These are phyloP conservation scores for Ramaria sp. DNA, from an alignment of 768 basidiomycete species.

Conservation along the genomic window DNA sequence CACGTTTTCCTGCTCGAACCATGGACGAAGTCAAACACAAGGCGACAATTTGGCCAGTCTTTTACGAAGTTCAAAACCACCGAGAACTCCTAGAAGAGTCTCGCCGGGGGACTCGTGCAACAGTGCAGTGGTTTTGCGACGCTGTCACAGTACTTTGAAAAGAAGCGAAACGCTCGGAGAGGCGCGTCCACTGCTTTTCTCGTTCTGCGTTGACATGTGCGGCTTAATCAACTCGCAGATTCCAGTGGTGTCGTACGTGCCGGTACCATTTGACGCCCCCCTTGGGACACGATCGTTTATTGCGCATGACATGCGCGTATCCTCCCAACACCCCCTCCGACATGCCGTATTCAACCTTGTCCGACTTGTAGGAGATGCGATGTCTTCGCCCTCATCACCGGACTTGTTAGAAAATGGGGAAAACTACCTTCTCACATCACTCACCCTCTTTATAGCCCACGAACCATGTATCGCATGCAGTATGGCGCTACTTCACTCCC, in stretches of 20 bases:
- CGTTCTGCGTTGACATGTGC: no score
- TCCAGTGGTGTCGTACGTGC: conserved; percentile 66
- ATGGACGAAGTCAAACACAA: conserved; percentile 49
- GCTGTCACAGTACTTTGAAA: conserved; percentile 48
- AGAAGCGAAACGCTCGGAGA: conserved; percentile 57
- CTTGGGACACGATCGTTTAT: conserved; percentile 28
- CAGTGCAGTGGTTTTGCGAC: conserved; percentile 64
- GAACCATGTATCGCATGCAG: conserved; percentile 98
- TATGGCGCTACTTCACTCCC: conserved; percentile 91
- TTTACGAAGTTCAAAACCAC: conserved; percentile 58
- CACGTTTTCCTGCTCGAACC: conserved; percentile 59
- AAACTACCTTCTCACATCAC: conserved; percentile 81
- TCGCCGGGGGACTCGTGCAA: conserved; percentile 57
- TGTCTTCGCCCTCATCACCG: conserved; percentile 8
- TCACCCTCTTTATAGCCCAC: conserved; percentile 82
- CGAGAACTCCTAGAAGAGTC: conserved; percentile 34
- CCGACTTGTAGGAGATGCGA: conserved; percentile 51
- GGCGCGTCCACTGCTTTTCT: conserved; percentile 16
- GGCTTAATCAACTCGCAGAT: no score
- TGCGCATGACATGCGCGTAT: conserved; percentile 60
- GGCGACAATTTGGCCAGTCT: conserved; percentile 76
- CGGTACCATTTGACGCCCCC: conserved; percentile 34
- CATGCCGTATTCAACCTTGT: conserved; percentile 79
- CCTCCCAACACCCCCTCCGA: conserved; percentile 65
- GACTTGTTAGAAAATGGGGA: conserved; percentile 42